A percentile compares a stretch with the other conserved stretches of the same genome.
Evolutionary conservation across 306 rosid genomes (phyloP).

Genomic region (Astragalus glycyphyllos): DNA sequence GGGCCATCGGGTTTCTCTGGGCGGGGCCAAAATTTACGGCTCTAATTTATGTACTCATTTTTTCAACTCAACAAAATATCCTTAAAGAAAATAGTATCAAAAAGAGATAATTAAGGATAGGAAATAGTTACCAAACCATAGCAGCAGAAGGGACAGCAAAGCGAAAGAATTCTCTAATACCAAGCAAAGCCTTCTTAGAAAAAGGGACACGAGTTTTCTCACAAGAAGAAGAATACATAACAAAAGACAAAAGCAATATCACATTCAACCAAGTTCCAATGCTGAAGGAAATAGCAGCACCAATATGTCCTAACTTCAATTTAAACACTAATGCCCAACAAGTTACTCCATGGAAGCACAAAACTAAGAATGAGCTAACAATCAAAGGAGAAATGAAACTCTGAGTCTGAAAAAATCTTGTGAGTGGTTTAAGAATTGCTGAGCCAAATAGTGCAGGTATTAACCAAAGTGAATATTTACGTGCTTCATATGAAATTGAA

Average conservation of each 20-base stretch:
- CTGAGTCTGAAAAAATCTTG: conserved; percentile 60
- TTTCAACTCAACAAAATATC: background rate
- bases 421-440: conserved; percentile 60
- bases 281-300: conserved; percentile 63
- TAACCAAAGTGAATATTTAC: conserved; percentile 53
- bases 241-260: conserved; percentile 42
- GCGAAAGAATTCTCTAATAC: conserved; percentile 48
- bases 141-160: conserved; percentile 70
- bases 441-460: conserved; percentile 61
- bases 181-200: conserved; percentile 44
- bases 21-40: too few species aligned
- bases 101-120: background rate
- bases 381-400: conserved; percentile 58
- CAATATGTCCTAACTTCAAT: conserved; percentile 49
- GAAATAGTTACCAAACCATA: conserved; percentile 64
- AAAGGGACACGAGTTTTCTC: conserved; percentile 48
- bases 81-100: background rate
- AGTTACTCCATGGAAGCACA: conserved; percentile 52
- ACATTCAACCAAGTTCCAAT: conserved; percentile 63
- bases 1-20: too few species aligned
- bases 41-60: too few species aligned
- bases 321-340: conserved; percentile 64
- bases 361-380: conserved; percentile 44
- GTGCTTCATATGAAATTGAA: conserved; percentile 50
- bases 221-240: conserved; percentile 55